Evolutionary conservation across 2,329 filamentous ascomycete genomes (phyloP), one percentile per base, ranked within the genome.

Genomic region (Fusarium xylarioides): DNA sequence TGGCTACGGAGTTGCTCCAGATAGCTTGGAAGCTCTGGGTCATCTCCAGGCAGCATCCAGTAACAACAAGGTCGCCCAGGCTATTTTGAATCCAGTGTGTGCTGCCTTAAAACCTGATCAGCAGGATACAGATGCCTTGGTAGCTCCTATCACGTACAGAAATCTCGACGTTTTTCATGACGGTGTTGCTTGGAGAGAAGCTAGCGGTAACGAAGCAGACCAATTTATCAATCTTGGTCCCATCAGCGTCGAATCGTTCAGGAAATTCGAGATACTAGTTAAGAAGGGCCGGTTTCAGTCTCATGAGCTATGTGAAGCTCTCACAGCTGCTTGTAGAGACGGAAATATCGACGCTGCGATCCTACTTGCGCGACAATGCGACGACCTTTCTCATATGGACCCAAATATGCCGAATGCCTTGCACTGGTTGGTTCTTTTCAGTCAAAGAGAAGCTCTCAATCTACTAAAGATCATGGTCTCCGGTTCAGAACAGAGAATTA

Each of bases 1-100:
- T 32, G 63, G 63, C 7, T 66, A 66, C 18, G 63, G 58, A 26
- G 49, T 66, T 42, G 38, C 58, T 9, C 50, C 44, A 11, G 63
- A 63, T 35, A 57, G 44, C 14, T n/a, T 18, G 9, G 26, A 66
- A 26, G 52, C 38, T 26, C 43, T 63, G 14, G 7, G 23, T 3
- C 52, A 63, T 23, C 63, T 66, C 19, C 30, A 66, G 18, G 19
- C 34, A 14, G 63, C 58, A 3, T 28, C 50, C 10, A 12, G 40
- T 11, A 19, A 52, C 30, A 66, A 63, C 21, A 18, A 63, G 19
- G 63, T 66, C 11, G 63, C 63, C 9, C 34, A 30, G 19, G 50
- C 38, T 12, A 66, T 66, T 7, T 10, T 56, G 4, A 19, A 21
- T 16, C 23, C 28, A 46, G 58, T 63, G 8, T 12, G 11, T 12